Evolutionary conservation across 2,329 filamentous ascomycete species (phyloP).

Genomic region (Fusarium pseudoanthophilum): DNA sequence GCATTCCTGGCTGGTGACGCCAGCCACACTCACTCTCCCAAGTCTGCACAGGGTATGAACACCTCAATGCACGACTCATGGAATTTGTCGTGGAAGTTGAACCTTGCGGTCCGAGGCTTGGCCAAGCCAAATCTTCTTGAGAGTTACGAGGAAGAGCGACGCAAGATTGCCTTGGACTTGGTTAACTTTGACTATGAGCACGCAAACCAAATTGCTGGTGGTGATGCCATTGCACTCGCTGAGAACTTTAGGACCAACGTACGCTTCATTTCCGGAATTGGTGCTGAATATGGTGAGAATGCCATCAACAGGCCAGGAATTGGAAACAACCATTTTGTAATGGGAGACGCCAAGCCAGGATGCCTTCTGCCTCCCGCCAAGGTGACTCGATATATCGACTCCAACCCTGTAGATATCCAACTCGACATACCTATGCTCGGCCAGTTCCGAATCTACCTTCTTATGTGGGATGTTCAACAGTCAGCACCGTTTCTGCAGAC

Average conservation of each 20-base stretch:
- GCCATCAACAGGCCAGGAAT: conserved; percentile 57
- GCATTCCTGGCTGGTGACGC: conserved; percentile 79
- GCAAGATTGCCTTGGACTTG: conserved; percentile 67
- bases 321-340: conserved; percentile 52
- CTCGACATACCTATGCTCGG: conserved; percentile 81
- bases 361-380: conserved; percentile 73
- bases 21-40: conserved; percentile 77
- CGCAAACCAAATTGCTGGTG: conserved; percentile 67
- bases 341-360: conserved; percentile 63
- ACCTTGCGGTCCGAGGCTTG: conserved; percentile 65
- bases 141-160: conserved; percentile 72
- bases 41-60: conserved; percentile 77
- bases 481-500: conserved; percentile 67
- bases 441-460: conserved; percentile 80
- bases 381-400: conserved; percentile 79
- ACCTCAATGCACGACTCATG: conserved; percentile 69
- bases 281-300: conserved; percentile 68
- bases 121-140: conserved; percentile 64
- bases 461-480: conserved; percentile 70
- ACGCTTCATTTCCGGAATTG: conserved; percentile 78
- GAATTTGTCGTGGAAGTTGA: conserved; percentile 67
- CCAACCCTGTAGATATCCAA: conserved; percentile 81
- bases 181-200: conserved; percentile 70
- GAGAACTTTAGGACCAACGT: conserved; percentile 77
- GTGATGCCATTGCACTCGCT: conserved; percentile 71